Percentiles rank a stretch among this genome's conserved stretches.
Evolutionary conservation across 2,329 filamentous ascomycete genomes (phyloP).

Genomic region (Lachnellula hyalina): DNA sequence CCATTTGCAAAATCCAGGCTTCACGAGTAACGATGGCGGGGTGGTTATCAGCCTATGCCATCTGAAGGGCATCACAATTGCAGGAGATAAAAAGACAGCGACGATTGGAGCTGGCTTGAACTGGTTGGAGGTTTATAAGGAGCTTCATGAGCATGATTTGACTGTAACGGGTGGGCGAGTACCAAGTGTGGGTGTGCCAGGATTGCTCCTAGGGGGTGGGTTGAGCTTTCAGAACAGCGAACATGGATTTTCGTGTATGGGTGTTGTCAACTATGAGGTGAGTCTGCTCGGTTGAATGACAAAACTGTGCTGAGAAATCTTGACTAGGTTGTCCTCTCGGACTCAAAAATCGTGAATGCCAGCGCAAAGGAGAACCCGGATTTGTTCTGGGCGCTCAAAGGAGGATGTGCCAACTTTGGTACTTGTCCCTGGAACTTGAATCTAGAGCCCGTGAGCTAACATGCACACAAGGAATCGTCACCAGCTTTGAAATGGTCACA

Average conservation of each 20-base stretch:
- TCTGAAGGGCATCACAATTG: slow-evolving; percentile 16
- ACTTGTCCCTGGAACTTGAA: too few species aligned
- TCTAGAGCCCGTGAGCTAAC: too few species aligned
- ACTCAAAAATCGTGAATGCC: slow-evolving; percentile 5
- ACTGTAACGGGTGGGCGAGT: slow-evolving; percentile 33
- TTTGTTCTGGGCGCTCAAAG: slow-evolving; percentile 12
- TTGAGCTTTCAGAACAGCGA: slow-evolving; percentile 15
- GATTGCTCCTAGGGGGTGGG: slow-evolving; percentile 31
- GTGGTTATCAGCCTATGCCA: slow-evolving; percentile 42
- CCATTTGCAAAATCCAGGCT: background rate
- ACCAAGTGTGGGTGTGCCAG: slow-evolving; percentile 33
- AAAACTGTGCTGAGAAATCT: background rate
- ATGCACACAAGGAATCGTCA: background rate
- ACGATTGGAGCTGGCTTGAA: slow-evolving; percentile 32
- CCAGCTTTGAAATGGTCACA: background rate
- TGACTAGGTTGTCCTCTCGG: slow-evolving; percentile 3
- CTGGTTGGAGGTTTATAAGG: slow-evolving; percentile 35
- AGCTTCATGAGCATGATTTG: slow-evolving; percentile 29
- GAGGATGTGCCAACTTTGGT: slow-evolving; percentile 11
- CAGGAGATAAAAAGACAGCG: slow-evolving; percentile 24
- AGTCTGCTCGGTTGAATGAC: background rate
- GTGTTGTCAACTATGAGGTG: slow-evolving; percentile 40
- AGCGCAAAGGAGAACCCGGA: slow-evolving; percentile 3
- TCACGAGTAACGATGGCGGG: slow-evolving; percentile 41
- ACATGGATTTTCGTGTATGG: slow-evolving; percentile 43